A percentile compares a stretch with the other conserved stretches of the same genome.
Conservation (phyloP, 1,284 basidiomycete species). For the Ceratobasidium sp. region DNA sequence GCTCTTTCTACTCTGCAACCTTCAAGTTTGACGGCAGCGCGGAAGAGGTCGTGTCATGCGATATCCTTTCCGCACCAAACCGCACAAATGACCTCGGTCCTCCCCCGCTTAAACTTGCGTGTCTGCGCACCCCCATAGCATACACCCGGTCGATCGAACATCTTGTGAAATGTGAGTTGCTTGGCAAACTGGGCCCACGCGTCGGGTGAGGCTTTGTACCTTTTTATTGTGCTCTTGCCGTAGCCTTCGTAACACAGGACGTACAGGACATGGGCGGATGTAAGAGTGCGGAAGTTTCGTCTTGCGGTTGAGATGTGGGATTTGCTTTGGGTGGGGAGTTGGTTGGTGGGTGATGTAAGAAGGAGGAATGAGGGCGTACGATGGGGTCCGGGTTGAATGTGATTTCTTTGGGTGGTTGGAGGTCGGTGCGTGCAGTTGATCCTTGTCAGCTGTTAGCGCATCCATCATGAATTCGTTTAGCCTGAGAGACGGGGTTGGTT, state of each 20-base stretch:
- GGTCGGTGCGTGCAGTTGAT: conserved; percentile 58
- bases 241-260: conserved; percentile 86
- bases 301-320: conserved; percentile 67
- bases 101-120: conserved; percentile 88
- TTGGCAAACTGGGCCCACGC: conserved; percentile 96
- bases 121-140: conserved; percentile 97
- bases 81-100: conserved; percentile 94
- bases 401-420: conserved; percentile 74
- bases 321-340: conserved; percentile 56
- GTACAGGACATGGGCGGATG: conserved; percentile 83
- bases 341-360: conserved; percentile 47
- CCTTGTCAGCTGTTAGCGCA: conserved; percentile 79
- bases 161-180: conserved; percentile 92
- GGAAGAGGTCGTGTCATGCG: conserved; percentile 77
- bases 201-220: conserved; percentile 88
- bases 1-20: no score
- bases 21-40: conserved; percentile 76
- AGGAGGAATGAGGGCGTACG: conserved; percentile 3
- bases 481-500: conserved; percentile 95
- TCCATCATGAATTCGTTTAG: conserved; percentile 95
- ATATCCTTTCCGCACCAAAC: conserved; percentile 62
- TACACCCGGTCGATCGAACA: conserved; percentile 80
- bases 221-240: conserved; percentile 85
- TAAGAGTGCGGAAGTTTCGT: conserved; percentile 78
- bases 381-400: conserved; percentile 74